Evolutionary conservation across 495 filamentous ascomycete species (phyloP), one percentile per base, ranked within the genome.

Genomic region (Penicillium coffeae): DNA sequence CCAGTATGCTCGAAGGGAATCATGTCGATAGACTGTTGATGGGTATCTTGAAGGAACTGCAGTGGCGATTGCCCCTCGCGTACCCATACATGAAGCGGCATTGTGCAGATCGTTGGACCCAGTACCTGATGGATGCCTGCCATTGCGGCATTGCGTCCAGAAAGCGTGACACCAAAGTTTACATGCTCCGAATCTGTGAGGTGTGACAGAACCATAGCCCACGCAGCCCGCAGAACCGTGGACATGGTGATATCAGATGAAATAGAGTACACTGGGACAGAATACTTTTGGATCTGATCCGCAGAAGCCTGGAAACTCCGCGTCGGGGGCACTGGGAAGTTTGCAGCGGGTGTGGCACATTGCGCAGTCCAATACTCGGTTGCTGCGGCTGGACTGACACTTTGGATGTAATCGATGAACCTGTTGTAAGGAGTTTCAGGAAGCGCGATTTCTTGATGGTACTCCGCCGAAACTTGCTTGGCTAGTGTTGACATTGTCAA

Each of bases 1-100:
- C 74, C 73, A 20, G 59, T 46, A 21, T 75, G 73, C 44, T 77
- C 66, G 45, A 63, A 69, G 9, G 64, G 53, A 16, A 68, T 68
- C 45, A 74, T 66, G 9, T 62, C 58, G 20, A 47, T 55, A 8
- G 54, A 54, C 54, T 67, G 60, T 8, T 41, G 27, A 21, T 77
- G 73, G 4, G 77, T 34, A 0, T 64, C 37, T 5, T 4, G 5
- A 30, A 30, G 25, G 25, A 30, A 30, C 4, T 10, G 5, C 5
- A 4, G 25, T 30, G 10, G 5, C 4, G 25, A 5, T 10, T 30
- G 25, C 10, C 10, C 25, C 25, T 10, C 10, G 5, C 25, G 5
- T 5, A 10, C 25, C 5, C 5, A 30, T 30, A 30, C 25, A 30
- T 10, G 10, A 10, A 30, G 10, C 4, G 25, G 25, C 10, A 30